These are phyloP conservation scores for Scutellaria barbata DNA, from an alignment of 257 asterid genomes.

Conservation along the genomic window DNA sequence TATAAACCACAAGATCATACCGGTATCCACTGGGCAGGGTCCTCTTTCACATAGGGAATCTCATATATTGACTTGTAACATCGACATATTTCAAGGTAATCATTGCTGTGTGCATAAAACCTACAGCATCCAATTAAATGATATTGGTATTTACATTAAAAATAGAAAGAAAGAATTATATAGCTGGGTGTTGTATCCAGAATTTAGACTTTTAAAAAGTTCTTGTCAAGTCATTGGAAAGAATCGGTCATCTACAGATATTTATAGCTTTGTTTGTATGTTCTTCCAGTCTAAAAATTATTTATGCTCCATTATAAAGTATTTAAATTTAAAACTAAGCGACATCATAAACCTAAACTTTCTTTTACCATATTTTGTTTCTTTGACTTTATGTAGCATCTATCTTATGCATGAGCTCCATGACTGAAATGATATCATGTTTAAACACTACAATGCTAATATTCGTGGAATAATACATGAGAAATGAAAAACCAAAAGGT, in stretches of 20 bases:
- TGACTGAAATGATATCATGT: slow-evolving; percentile 8
- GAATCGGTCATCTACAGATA: slow-evolving; percentile 5
- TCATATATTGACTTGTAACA: slow-evolving; percentile 94
- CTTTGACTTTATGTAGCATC: background rate
- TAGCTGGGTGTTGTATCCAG: background rate
- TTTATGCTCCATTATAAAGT: background rate
- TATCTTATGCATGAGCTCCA: background rate
- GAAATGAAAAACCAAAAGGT: slow-evolving; percentile 10
- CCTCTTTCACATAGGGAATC: slow-evolving; percentile 88
- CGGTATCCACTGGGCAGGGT: slow-evolving; percentile 78
- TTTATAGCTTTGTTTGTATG: background rate
- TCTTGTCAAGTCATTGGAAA: slow-evolving; percentile 8
- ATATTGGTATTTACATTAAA: background rate
- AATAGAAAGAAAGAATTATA: too few relatives aligned
- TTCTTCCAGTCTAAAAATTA: background rate
- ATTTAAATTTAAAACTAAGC: background rate
- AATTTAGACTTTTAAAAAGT: slow-evolving; percentile 2
- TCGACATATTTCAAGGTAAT: slow-evolving; percentile 95
- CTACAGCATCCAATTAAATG: slow-evolving; percentile 44
- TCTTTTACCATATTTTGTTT: background rate
- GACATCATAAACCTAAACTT: background rate
- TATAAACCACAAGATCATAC: slow-evolving; percentile 44
- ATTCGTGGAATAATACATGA: background rate
- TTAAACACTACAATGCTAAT: slow-evolving; percentile 1
- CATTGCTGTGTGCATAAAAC: slow-evolving; percentile 79